Base-by-base conservation (phyloP, 176 grass and related monocot genomes). In the Chloris gayana region DNA sequence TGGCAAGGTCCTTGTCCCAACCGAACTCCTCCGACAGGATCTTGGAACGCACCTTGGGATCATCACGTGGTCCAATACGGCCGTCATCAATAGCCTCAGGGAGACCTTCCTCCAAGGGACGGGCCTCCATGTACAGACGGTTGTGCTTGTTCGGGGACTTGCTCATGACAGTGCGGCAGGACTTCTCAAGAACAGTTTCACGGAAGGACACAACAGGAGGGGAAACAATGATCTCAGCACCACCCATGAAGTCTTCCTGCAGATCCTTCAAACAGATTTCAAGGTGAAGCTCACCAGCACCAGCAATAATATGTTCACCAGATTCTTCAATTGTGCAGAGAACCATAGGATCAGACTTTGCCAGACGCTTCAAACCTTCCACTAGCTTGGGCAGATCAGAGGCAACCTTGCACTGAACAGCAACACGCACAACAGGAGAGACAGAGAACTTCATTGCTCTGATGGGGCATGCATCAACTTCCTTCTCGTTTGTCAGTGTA, bases 391-490 rank as follows among this genome's bases (percentile, higher is more conserved):
- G 93, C 47, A 97, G 84, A 67, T 97, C 90, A 64, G 88, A 97
- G 4, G 88, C 90, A 64, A 83, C 53, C 86, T 93, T 97, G 83
- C 93, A 93, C 73, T 97, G 88, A 45, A 97, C 90, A 64, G 90
- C 93, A 64, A 97, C 88, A 85, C 93, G 88, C 66, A 97, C 90
- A 30, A 93, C 88, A 76, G 88, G 93, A 27, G 90, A 97, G 18
- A 97, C 90, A 30, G 88, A 93, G 41, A 97, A 93, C 56, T 97
- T 97, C 93, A 97, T 97, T 38, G 93, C 93, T 82, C 90, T 91
- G n/a, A 97, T 93, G 7, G 90, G 90, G 73, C 85, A 89, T 18
- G 90, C 93, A 84, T 93, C 88, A 37, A 72, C 63, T 56, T 97
- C 93, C 75, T 92, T 90, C 72, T 93, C 93, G 3, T 88, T 88